A percentile compares a stretch with the other conserved stretches of the same genome.
These are phyloP conservation scores for Penicillium janthinellum DNA, from an alignment of 2,329 filamentous ascomycete genomes.

Conservation along the genomic window DNA sequence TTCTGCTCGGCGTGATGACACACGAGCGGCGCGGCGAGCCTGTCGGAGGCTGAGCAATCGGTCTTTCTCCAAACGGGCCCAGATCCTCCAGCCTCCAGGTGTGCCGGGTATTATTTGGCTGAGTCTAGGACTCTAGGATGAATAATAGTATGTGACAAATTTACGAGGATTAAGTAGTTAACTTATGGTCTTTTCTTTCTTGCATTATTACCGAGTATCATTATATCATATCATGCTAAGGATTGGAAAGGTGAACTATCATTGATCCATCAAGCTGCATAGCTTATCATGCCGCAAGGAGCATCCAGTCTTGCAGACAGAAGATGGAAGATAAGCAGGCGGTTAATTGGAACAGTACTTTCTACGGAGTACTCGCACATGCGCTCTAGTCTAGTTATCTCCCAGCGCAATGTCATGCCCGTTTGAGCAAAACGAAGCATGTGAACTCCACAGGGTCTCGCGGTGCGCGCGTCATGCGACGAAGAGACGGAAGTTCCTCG, in stretches of 20 bases:
- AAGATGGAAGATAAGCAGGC: not conserved
- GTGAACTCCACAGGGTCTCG: constrained; percentile 15
- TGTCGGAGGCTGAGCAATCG: constrained; percentile 15
- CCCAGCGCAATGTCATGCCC: not conserved
- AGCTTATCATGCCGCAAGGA: not conserved
- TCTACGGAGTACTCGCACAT: not conserved
- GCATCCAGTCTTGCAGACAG: not conserved
- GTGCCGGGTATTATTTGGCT: not conserved
- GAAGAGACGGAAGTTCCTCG: constrained; percentile 16
- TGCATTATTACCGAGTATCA: not conserved
- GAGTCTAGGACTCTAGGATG: no score
- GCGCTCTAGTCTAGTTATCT: not conserved
- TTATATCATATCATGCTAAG: no score
- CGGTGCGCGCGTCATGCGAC: constrained; percentile 7
- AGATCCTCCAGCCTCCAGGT: not conserved
- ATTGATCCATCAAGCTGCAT: not conserved
- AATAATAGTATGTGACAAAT: no score
- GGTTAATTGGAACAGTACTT: not conserved
- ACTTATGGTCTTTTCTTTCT: not conserved
- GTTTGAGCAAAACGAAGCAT: constrained; percentile 8
- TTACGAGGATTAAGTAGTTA: no score
- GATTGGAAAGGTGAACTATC: not conserved
- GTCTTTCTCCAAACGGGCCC: not conserved
- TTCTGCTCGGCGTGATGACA: constrained; percentile 25
- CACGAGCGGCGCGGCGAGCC: constrained; percentile 22